Conservation (phyloP, 2,329 filamentous ascomycete species). For the Hymenoscyphus repandus region DNA sequence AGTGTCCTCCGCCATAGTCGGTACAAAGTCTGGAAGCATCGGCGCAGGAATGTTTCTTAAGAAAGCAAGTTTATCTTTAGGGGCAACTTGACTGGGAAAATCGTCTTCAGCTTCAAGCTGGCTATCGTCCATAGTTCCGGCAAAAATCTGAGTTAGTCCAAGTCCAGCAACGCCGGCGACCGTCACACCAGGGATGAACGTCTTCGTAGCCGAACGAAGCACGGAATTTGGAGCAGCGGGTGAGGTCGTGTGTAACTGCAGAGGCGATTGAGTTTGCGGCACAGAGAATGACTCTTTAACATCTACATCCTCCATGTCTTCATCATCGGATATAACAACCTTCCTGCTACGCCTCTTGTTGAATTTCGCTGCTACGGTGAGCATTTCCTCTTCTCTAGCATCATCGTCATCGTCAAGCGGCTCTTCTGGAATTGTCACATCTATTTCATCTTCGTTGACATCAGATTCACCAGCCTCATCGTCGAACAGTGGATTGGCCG, state of each 20-base stretch:
- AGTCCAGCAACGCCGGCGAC: slow-evolving; percentile 57
- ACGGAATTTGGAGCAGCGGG: slow-evolving; percentile 54
- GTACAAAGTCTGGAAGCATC: slow-evolving; percentile 40
- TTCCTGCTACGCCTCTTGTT: slow-evolving; percentile 20
- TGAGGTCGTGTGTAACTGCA: slow-evolving; percentile 38
- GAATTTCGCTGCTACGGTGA: slow-evolving; percentile 10
- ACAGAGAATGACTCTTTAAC: slow-evolving; percentile 17
- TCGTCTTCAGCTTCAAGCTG: slow-evolving; percentile 31
- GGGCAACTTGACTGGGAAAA: not conserved
- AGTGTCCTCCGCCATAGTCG: slow-evolving; percentile 37
- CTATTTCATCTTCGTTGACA: slow-evolving; percentile 31
- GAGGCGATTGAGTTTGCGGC: slow-evolving; percentile 26
- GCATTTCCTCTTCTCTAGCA: slow-evolving; percentile 28
- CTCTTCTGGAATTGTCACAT: slow-evolving; percentile 29
- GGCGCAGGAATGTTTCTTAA: slow-evolving; percentile 47
- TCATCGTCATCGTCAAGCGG: slow-evolving; percentile 23
- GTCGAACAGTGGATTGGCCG: slow-evolving; percentile 27
- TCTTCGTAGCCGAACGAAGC: slow-evolving; percentile 63
- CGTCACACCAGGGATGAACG: slow-evolving; percentile 64
- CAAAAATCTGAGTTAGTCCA: slow-evolving; percentile 85
- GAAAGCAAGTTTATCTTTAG: slow-evolving; percentile 35
- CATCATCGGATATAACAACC: slow-evolving; percentile 35
- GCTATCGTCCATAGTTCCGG: slow-evolving; percentile 74
- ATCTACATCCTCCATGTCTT: slow-evolving; percentile 38
- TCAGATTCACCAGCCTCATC: slow-evolving; percentile 35